Percentiles rank a stretch among this genome's conserved stretches.
phyloP scores from a whole-genome alignment of 1,284 basidiomycete species.

The Ustilago xerochloae region DNA sequence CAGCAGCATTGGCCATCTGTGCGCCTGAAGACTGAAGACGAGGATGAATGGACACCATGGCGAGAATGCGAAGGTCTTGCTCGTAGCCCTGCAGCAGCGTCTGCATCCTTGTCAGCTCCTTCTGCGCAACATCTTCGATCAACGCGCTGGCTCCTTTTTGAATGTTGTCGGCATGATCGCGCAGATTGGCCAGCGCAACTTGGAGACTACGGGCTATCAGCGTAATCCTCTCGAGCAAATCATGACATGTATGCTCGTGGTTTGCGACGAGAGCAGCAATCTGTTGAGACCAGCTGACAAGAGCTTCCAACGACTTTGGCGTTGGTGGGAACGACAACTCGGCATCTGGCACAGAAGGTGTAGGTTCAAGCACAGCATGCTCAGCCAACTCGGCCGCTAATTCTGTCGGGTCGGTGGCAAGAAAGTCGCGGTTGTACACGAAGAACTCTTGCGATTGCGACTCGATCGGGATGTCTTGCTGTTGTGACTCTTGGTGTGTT shows the following conservation, averaged over 20 bases:
- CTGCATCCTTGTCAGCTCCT: conserved; percentile 60
- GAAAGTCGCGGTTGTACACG: conserved; percentile 65
- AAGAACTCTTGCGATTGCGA: conserved; percentile 52
- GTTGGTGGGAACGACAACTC: conserved; percentile 53
- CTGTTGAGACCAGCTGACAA: conserved; percentile 53
- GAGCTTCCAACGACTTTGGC: conserved; percentile 50
- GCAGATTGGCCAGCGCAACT: conserved; percentile 61
- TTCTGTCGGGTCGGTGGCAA: conserved; percentile 57
- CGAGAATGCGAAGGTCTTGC: conserved; percentile 55
- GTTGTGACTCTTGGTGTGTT: conserved; percentile 2
- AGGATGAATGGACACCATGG: conserved; percentile 58
- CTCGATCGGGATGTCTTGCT: neutral
- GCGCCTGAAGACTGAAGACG: conserved; percentile 39
- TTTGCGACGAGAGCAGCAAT: conserved; percentile 14
- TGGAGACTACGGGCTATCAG: conserved; percentile 56
- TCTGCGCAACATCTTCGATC: conserved; percentile 41
- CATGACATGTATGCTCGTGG: conserved; percentile 15
- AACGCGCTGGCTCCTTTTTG: conserved; percentile 47
- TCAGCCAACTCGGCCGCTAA: conserved; percentile 56
- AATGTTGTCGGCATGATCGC: conserved; percentile 58
- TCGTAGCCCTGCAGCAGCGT: conserved; percentile 59
- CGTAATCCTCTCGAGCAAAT: conserved; percentile 40
- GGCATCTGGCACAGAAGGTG: conserved; percentile 18
- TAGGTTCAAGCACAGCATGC: conserved; percentile 33
- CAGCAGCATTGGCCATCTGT: conserved; percentile 23